Base-by-base conservation (phyloP, 148 eudicot genomes). In the Talinum fruticosum region DNA sequence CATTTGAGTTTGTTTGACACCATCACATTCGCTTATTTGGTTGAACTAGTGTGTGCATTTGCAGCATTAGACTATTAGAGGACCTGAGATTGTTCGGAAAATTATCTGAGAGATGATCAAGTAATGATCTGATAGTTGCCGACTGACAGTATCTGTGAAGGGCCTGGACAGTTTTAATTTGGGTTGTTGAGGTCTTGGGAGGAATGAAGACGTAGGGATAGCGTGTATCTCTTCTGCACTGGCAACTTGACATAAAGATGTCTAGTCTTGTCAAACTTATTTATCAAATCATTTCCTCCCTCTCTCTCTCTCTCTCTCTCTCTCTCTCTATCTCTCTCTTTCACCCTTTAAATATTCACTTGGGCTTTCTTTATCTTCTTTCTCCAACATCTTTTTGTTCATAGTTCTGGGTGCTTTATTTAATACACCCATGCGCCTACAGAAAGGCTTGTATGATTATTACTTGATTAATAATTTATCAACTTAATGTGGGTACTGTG, bases 221-320 rank as follows among this genome's bases (percentile, higher is more conserved):
- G 28, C 66, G 66, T 62, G 66, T 37, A 49, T 49, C 30, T 76
- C 65, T 66, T 79, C 77, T 82, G 85, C 79, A 38, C 74, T 74
- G 78, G 41, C 84, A 82, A 84, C 71, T 79, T 82, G 83, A 82
- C 83, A 85, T 82, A 82, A 85, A 85, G 87, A 82, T 76, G 85
- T 79, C 76, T 76, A 69, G 87, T 85, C 87, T 76, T 79, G 79
- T 85, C 87, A 85, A 82, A 76, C 85, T 79, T 79, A 82, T 80
- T 82, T 73, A 85, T 82, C 84, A 83, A 85, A 85, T 51, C 59
- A 30, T 80, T 75, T 77, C 64, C 47, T 36, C 54, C 36, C 45
- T 34, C n/a, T 4, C 19, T 15, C 45, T 41, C 45, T 41, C 45
- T 41, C 45, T 41, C 45, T 41, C 45, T 41, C 69, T 76, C 69